These are phyloP conservation scores for Phytophthora gonapodyides DNA, from an alignment of 352 stramenopile genomes.

Conservation along the genomic window DNA sequence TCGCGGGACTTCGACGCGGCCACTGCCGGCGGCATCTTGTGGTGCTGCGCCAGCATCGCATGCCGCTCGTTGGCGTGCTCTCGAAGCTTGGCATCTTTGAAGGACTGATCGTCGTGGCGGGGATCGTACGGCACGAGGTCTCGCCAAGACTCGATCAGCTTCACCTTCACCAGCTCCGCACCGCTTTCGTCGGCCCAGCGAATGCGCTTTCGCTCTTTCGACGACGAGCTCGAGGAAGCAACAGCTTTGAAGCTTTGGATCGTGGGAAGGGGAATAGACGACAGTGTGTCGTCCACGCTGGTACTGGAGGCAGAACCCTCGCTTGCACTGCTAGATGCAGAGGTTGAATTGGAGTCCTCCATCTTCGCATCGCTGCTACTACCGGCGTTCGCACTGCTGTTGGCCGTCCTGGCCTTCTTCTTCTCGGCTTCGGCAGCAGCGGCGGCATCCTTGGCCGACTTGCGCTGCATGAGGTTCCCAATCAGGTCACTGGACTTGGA, in stretches of 20 bases:
- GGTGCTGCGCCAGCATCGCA: constrained; percentile 71
- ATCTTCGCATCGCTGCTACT: constrained; percentile 24
- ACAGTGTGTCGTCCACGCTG: constrained; percentile 41
- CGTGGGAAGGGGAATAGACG: constrained; percentile 66
- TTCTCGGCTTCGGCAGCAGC: constrained; percentile 40
- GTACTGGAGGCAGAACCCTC: constrained; percentile 24
- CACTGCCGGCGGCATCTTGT: constrained; percentile 62
- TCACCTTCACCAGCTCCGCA: constrained; percentile 77
- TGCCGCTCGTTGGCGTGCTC: constrained; percentile 81
- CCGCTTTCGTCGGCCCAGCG: constrained; percentile 83
- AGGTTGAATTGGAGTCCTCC: constrained; percentile 19
- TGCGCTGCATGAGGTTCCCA: constrained; percentile 83
- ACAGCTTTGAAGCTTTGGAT: constrained; percentile 85
- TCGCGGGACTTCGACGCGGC: constrained; percentile 54
- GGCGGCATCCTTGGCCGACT: constrained; percentile 73
- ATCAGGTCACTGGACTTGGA: constrained; percentile 84
- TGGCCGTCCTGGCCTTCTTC: constrained; percentile 42
- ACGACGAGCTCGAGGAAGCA: constrained; percentile 32
- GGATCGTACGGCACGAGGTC: constrained; percentile 70
- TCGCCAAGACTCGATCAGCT: constrained; percentile 87
- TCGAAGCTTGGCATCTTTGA: constrained; percentile 84
- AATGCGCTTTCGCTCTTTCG: constrained; percentile 64
- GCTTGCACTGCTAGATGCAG: constrained; percentile 20
- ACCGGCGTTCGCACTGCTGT: constrained; percentile 19
- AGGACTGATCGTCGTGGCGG: constrained; percentile 68